phyloP scores from a whole-genome alignment of 1,284 basidiomycete genomes.

The Kwoniella shivajii region DNA sequence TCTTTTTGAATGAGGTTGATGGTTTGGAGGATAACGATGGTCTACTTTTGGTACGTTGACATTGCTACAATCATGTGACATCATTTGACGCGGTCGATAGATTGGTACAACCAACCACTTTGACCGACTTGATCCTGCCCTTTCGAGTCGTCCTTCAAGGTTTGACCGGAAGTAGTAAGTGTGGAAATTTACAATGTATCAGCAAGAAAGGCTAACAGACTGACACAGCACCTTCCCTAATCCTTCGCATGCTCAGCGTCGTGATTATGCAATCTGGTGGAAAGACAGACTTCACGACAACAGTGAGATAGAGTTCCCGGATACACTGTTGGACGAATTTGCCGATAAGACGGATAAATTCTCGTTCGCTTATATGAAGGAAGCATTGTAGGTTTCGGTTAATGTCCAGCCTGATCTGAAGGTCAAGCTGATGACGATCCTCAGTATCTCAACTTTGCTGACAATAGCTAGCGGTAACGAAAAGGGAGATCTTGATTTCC shows the following conservation, averaged over 20 bases:
- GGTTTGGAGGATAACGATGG: constrained; percentile 68
- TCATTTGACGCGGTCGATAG: constrained; percentile 8
- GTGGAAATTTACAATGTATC: too few relatives aligned
- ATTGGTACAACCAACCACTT: constrained; percentile 83
- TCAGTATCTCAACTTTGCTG: constrained; percentile 40
- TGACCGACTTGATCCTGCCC: constrained; percentile 70
- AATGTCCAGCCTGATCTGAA: neutral
- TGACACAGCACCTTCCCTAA: constrained; percentile 58
- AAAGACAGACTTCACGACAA: constrained; percentile 68
- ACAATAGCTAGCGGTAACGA: constrained; percentile 32
- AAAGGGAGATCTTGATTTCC: constrained; percentile 56
- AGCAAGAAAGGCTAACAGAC: too few relatives aligned
- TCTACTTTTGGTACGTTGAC: constrained; percentile 59
- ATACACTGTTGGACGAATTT: constrained; percentile 63
- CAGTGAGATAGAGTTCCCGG: constrained; percentile 65
- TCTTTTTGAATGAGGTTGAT: constrained; percentile 78
- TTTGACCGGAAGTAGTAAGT: constrained; percentile 82
- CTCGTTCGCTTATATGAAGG: constrained; percentile 80
- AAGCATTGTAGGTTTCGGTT: constrained; percentile 67
- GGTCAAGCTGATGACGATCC: too few relatives aligned
- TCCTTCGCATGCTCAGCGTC: constrained; percentile 65
- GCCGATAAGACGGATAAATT: constrained; percentile 66
- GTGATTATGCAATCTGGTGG: constrained; percentile 72
- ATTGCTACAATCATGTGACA: neutral
- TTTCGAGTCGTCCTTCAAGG: constrained; percentile 73